Base-by-base conservation (phyloP, 2,329 filamentous ascomycete genomes). In the Trichoderma polysporum region DNA sequence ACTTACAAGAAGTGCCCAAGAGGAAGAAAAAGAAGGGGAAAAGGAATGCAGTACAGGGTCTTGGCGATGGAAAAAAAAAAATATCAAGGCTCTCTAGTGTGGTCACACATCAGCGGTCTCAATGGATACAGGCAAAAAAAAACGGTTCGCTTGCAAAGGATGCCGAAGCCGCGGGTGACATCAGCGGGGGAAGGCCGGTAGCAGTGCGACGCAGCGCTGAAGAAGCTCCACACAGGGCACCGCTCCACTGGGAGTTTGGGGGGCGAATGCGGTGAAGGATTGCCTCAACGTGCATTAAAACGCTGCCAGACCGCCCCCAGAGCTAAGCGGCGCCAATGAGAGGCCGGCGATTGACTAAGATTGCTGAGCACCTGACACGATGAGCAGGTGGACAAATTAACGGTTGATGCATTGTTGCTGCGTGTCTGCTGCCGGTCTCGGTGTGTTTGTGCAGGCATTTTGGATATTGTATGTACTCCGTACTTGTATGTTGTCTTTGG, bases 81-180 rank as follows among this genome's bases (percentile, higher is more conserved):
- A 56, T 35, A 54, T 13, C 22, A 29, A 49, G 31, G 58, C 27
- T 59, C 39, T 57, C 47, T 19, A n/a, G 50, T n/a, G 56, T 47
- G 35, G 59, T 41, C 35, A 25, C 53, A 56, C 15, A 52, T 45
- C 41, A 45, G n/a, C 41, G 41, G 22, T 15, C 3, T 50, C 50
- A 35, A 33, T 9, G n/a, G n/a, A n/a, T n/a, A n/a, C n/a, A n/a
- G n/a, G n/a, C n/a, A n/a, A 19, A 33, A 52, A 41, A 52, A 9
- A 41, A 52, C 39, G 47, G 17, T 39, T 22, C 19, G 47, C 31
- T 53, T 12, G 33, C 35, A 12, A 53, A 31, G 25, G 27, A 53
- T 29, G 60, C 60, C 60, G 60, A 64, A 64, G 50, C 60, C 60
- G 63, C 54, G 63, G 54, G 63, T 60, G 54, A 66, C 63, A 66